These are phyloP conservation scores for Tolypocladium inflatum DNA, from an alignment of 2,329 filamentous ascomycete genomes.

Conservation along the genomic window DNA sequence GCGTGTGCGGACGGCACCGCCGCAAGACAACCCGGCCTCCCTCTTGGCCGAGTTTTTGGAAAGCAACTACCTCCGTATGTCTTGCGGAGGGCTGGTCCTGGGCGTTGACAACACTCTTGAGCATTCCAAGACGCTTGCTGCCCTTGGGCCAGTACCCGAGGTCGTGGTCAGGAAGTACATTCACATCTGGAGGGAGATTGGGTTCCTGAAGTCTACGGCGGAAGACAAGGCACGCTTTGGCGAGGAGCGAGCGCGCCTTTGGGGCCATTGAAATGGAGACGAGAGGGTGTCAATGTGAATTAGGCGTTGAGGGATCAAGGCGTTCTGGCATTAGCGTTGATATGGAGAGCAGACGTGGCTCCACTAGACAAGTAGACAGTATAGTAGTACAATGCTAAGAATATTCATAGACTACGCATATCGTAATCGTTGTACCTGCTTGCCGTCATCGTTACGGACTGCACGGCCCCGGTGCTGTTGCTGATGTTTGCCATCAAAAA, in stretches of 20 bases:
- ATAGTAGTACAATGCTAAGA: too few relatives aligned
- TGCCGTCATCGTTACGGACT: too few relatives aligned
- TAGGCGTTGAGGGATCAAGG: too few relatives aligned
- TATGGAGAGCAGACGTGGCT: too few relatives aligned
- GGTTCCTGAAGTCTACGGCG: constrained; percentile 1
- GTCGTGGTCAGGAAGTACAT: constrained; percentile 3
- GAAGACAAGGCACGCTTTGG: neutral
- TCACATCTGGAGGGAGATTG: constrained; percentile 2
- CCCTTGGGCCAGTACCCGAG: constrained; percentile 2
- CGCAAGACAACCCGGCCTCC: constrained; percentile 3
- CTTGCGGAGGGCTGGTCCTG: constrained; percentile 7
- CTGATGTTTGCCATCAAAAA: too few relatives aligned
- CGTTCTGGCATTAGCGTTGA: too few relatives aligned
- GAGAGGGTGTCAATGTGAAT: too few relatives aligned
- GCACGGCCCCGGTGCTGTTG: too few relatives aligned
- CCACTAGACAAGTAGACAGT: too few relatives aligned
- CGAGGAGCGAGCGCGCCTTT: neutral
- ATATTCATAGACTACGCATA: too few relatives aligned
- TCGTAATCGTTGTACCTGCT: too few relatives aligned
- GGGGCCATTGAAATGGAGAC: too few relatives aligned
- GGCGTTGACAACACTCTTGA: constrained; percentile 4
- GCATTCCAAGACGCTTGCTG: constrained; percentile 4
- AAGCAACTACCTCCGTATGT: constrained; percentile 6
- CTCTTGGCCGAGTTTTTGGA: constrained; percentile 6
- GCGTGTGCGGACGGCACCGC: neutral